phyloP scores from a whole-genome alignment of 352 stramenopile species.

The Globisporangium nagaii region DNA sequence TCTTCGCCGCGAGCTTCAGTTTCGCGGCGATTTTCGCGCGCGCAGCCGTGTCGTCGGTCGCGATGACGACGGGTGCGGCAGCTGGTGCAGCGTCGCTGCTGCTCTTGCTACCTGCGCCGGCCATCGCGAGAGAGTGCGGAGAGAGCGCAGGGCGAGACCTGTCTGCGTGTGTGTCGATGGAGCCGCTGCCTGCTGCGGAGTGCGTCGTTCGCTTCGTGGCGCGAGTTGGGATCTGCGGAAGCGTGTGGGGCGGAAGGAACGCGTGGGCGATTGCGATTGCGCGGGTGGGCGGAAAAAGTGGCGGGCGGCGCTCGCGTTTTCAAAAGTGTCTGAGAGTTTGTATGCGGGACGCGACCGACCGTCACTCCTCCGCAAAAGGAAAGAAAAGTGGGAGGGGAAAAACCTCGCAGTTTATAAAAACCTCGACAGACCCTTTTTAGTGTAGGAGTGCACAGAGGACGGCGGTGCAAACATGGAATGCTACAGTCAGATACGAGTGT shows the following conservation, averaged over 20 bases:
- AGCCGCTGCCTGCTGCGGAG: too few species aligned
- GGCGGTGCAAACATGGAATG: too few species aligned
- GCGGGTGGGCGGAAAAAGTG: not conserved
- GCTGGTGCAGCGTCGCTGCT: not conserved
- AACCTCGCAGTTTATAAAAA: too few species aligned
- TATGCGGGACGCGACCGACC: not conserved
- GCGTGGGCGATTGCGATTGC: constrained; percentile 2
- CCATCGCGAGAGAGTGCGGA: not conserved
- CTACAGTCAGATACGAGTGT: too few species aligned
- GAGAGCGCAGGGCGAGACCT: not conserved
- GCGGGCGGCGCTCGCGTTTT: not conserved
- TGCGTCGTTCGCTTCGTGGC: not conserved
- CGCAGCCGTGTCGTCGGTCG: constrained; percentile 8
- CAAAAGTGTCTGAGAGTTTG: constrained; percentile 5
- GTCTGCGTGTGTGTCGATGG: not conserved
- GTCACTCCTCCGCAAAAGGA: constrained; percentile 7
- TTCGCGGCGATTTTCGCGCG: constrained; percentile 17
- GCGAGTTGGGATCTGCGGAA: not conserved
- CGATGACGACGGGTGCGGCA: constrained; percentile 2
- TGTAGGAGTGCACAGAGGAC: too few species aligned
- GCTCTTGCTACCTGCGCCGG: not conserved
- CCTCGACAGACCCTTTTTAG: too few species aligned
- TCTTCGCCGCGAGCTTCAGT: constrained; percentile 10
- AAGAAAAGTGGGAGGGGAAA: too few species aligned
- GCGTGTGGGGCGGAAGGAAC: constrained; percentile 5